Percentiles rank a stretch among this genome's conserved stretches.
These are phyloP conservation scores for Melanopsichium pennsylvanicum DNA, from an alignment of 1,284 basidiomycete species.

Conservation along the genomic window DNA sequence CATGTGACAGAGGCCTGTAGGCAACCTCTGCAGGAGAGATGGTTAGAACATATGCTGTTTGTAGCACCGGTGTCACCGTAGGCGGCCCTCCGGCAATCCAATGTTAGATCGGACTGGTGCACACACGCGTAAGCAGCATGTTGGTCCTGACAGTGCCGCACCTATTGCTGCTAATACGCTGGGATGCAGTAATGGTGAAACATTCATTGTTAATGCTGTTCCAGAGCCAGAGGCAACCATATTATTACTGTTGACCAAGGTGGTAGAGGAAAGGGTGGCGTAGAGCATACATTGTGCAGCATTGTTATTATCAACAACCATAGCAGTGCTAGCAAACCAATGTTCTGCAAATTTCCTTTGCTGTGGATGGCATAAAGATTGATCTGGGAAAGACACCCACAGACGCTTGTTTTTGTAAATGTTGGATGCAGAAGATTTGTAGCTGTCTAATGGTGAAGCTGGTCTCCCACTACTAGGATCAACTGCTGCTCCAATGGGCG, in stretches of 20 bases:
- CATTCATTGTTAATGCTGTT: slow-evolving; percentile 2
- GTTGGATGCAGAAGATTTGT: slow-evolving; percentile 19
- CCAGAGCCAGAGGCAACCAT: no score
- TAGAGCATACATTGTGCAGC: slow-evolving; percentile 4
- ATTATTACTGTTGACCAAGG: no score
- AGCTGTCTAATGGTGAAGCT: slow-evolving; percentile 18
- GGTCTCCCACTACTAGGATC: background rate
- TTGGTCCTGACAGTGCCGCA: no score
- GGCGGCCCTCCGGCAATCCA: no score
- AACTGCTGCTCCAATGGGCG: slow-evolving; percentile 5
- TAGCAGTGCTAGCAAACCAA: slow-evolving; percentile 7
- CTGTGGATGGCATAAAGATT: slow-evolving; percentile 39
- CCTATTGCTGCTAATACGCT: slow-evolving; percentile 16
- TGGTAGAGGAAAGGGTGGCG: slow-evolving; percentile 11
- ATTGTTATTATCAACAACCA: no score
- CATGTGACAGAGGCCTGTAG: no score
- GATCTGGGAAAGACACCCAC: slow-evolving; percentile 52
- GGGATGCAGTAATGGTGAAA: slow-evolving; percentile 19
- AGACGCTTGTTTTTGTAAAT: slow-evolving; percentile 50
- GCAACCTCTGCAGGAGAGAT: no score
- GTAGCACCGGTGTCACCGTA: no score
- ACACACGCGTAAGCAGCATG: no score
- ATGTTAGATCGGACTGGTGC: no score
- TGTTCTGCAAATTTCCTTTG: slow-evolving; percentile 22
- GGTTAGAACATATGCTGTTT: no score